A percentile compares a stretch with the other conserved stretches of the same genome.
Evolutionary conservation across 2,329 filamentous ascomycete genomes (phyloP).

Genomic region (Keithomyces neogunnii): DNA sequence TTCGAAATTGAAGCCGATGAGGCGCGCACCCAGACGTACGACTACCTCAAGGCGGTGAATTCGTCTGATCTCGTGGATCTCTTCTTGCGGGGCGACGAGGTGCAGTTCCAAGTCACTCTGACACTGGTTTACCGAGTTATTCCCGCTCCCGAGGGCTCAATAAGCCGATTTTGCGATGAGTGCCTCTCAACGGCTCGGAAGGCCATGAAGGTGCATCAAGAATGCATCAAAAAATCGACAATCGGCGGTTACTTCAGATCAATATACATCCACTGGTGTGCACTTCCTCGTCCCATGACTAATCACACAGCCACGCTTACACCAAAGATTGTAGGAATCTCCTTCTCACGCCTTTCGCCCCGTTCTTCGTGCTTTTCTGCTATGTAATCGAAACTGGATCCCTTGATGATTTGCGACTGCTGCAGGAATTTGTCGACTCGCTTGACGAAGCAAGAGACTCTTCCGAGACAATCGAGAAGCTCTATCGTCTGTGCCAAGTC

Average conservation of each 20-base stretch:
- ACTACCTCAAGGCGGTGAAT: slow-evolving; percentile 28
- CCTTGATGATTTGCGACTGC: slow-evolving; percentile 41
- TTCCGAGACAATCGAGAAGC: slow-evolving; percentile 51
- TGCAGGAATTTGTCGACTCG: slow-evolving; percentile 48
- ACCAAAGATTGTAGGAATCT: slow-evolving; percentile 30
- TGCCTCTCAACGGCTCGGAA: slow-evolving; percentile 42
- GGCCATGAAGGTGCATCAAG: slow-evolving; percentile 36
- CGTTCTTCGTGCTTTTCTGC: slow-evolving; percentile 52
- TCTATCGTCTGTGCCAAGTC: slow-evolving; percentile 54
- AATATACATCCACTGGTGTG: slow-evolving; percentile 45
- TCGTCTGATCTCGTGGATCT: slow-evolving; percentile 33
- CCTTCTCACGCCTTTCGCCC: slow-evolving; percentile 48
- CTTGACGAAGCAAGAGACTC: slow-evolving; percentile 41
- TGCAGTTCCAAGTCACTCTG: slow-evolving; percentile 38
- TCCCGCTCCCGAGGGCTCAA: slow-evolving; percentile 32
- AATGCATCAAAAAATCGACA: slow-evolving; percentile 35
- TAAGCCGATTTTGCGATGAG: slow-evolving; percentile 37
- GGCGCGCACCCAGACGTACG: slow-evolving; percentile 25
- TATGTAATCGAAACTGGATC: slow-evolving; percentile 47
- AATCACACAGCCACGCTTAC: neutral
- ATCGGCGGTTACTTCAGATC: slow-evolving; percentile 31
- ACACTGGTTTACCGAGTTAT: slow-evolving; percentile 45
- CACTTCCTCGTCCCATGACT: neutral
- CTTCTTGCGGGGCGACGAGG: slow-evolving; percentile 37
- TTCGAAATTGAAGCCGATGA: slow-evolving; percentile 27